Evolutionary conservation across 495 filamentous ascomycete species (phyloP).

Genomic region (Xylaria scruposa): DNA sequence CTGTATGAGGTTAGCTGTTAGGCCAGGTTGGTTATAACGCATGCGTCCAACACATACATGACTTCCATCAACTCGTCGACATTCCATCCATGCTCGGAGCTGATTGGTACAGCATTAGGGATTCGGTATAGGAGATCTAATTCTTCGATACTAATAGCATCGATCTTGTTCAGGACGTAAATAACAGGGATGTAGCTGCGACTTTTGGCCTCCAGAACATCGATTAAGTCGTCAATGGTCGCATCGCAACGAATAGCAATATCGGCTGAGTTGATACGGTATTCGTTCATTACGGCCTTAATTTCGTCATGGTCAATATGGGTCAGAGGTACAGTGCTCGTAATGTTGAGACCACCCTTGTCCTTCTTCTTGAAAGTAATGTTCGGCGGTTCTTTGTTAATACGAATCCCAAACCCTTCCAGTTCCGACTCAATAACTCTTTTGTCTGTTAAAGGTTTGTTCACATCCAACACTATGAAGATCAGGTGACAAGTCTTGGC

Average conservation of each 20-base stretch:
- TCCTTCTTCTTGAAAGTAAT: conserved; percentile 99
- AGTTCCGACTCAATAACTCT: conserved; percentile 95
- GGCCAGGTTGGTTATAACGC: conserved; percentile 12
- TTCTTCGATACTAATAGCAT: conserved; percentile 96
- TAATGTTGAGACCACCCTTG: conserved; percentile 94
- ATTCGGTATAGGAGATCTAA: conserved; percentile 95
- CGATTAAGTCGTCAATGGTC: conserved; percentile 83
- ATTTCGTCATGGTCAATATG: conserved; percentile 97
- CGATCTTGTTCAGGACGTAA: conserved; percentile 99
- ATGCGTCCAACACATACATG: conserved; percentile 63
- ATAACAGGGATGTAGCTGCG: conserved; percentile 96
- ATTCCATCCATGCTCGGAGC: conserved; percentile 98
- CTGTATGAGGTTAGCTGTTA: conserved; percentile 43
- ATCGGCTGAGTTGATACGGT: conserved; percentile 95
- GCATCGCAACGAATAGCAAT: conserved; percentile 98
- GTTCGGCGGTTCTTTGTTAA: conserved; percentile 97
- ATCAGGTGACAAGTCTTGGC: conserved; percentile 99
- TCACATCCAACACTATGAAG: conserved; percentile 98
- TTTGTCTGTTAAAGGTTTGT: conserved; percentile 98
- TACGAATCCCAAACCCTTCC: conserved; percentile 96
- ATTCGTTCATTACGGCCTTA: conserved; percentile 96
- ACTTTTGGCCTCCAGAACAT: conserved; percentile 93
- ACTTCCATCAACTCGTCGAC: conserved; percentile 93
- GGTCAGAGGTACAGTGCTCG: conserved; percentile 86
- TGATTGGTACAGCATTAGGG: conserved; percentile 95